A percentile compares a stretch with the other conserved stretches of the same genome.
Conservation (phyloP, 257 asterid species). For the Nyctanthes arbortristis region DNA sequence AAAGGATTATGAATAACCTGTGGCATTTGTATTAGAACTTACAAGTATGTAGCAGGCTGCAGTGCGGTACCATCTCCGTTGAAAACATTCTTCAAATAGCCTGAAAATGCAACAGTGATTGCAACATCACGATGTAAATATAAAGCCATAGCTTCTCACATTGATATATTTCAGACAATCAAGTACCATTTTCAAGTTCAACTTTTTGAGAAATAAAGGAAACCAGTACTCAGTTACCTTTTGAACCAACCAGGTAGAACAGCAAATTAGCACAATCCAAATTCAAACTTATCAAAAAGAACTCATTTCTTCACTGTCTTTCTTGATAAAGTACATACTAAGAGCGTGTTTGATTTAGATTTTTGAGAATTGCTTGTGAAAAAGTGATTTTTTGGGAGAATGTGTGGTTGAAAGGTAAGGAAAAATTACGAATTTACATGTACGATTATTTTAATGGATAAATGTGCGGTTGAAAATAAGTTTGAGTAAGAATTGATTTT, state of each 20-base stretch:
- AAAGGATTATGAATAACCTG: background rate
- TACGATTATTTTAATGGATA: too few relatives aligned
- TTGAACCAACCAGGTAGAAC: background rate
- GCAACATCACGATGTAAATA: conserved; percentile 23
- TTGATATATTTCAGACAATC: background rate
- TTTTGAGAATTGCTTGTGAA: too few relatives aligned
- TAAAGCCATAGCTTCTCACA: background rate
- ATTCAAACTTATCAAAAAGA: background rate
- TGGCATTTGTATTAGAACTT: conserved; percentile 23
- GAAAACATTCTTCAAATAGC: conserved; percentile 77
- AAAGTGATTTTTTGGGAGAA: too few relatives aligned
- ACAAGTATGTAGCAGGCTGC: conserved; percentile 76
- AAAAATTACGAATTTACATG: too few relatives aligned
- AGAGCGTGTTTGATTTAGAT: too few relatives aligned
- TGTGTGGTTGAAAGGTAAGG: too few relatives aligned
- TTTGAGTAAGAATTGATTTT: too few relatives aligned
- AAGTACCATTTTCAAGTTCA: conserved; percentile 10
- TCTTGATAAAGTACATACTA: background rate
- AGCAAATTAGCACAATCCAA: background rate
- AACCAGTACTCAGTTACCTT: background rate
- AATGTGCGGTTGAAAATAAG: too few relatives aligned
- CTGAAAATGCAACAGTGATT: conserved; percentile 31
- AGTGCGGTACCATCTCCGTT: conserved; percentile 69
- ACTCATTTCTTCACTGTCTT: background rate
- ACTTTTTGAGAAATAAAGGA: background rate